A percentile compares a stretch with the other conserved stretches of the same genome.
phyloP scores from a whole-genome alignment of 2,329 filamentous ascomycete species.

The Alternaria angustiovoidea region DNA sequence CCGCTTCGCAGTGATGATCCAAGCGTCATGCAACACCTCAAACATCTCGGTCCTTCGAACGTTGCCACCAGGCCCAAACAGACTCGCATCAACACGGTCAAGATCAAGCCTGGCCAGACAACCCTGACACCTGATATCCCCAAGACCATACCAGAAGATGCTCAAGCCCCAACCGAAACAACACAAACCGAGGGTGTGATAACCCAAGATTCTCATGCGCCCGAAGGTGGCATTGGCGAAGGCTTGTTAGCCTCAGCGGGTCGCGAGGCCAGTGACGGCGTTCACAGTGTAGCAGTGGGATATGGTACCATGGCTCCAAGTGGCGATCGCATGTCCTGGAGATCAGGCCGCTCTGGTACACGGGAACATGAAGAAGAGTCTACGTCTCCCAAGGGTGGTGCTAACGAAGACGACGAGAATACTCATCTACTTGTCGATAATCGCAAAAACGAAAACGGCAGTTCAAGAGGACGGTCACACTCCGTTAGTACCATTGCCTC shows the following conservation, averaged over 20 bases:
- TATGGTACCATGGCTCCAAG: conserved; percentile 54
- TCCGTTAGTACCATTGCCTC: conserved; percentile 48
- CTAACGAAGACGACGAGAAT: conserved; percentile 22
- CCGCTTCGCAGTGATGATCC: conserved; percentile 61
- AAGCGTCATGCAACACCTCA: conserved; percentile 67
- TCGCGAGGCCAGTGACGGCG: conserved; percentile 69
- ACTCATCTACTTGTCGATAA: conserved; percentile 30
- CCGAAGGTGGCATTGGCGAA: conserved; percentile 62
- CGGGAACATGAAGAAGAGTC: conserved; percentile 27
- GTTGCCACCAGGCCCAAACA: conserved; percentile 66
- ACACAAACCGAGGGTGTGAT: conserved; percentile 12
- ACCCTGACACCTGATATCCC: conserved; percentile 67
- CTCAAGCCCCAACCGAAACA: conserved; percentile 35
- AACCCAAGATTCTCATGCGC: conserved; percentile 45
- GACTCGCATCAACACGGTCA: conserved; percentile 69
- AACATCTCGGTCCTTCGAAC: conserved; percentile 71
- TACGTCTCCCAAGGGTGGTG: conserved; percentile 35
- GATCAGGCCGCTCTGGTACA: conserved; percentile 28
- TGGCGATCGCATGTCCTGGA: conserved; percentile 42
- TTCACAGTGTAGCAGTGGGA: conserved; percentile 63
- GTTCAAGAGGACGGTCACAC: conserved; percentile 16
- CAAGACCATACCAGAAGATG: conserved; percentile 54
- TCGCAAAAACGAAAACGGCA: conserved; percentile 11
- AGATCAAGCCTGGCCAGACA: conserved; percentile 68
- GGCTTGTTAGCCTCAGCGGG: conserved; percentile 63